A percentile compares a stretch with the other conserved stretches of the same genome.
Evolutionary conservation across 148 eudicot species (phyloP).

Genomic region (Camellia lanceoleosa): DNA sequence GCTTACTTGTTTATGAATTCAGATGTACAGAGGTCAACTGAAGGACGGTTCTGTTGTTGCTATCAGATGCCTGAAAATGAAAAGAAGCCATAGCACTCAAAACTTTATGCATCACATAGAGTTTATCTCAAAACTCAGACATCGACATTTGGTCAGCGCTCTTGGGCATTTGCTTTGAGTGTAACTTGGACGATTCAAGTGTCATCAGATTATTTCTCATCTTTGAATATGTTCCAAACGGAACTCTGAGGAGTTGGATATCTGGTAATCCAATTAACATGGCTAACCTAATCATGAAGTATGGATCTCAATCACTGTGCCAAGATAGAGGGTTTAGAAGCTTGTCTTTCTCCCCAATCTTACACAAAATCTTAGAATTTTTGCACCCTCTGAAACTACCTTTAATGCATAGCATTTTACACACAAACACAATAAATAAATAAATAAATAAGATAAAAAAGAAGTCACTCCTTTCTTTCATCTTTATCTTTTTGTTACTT

Average conservation of each 20-base stretch:
- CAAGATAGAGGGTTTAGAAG: neutral
- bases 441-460: neutral
- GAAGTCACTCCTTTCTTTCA: neutral
- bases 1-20: conserved; percentile 3
- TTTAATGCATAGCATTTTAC: neutral
- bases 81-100: conserved; percentile 49
- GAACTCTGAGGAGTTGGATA: conserved; percentile 77
- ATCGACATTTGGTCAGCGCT: conserved; percentile 76
- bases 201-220: conserved; percentile 87
- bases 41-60: conserved; percentile 67
- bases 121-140: conserved; percentile 69
- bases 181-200: conserved; percentile 85
- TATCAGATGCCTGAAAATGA: conserved; percentile 74
- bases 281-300: neutral
- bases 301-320: neutral
- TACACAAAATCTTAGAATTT: neutral
- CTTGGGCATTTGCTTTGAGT: conserved; percentile 92
- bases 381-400: too few species aligned
- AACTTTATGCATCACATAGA: conserved; percentile 67
- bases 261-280: conserved; percentile 47
- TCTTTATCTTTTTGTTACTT: neutral
- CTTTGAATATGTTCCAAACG: conserved; percentile 81
- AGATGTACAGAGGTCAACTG: conserved; percentile 84
- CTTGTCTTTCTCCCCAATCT: neutral
- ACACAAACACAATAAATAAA: neutral